Evolutionary conservation across 140 eudicot genomes (phyloP), one percentile per base, ranked within the genome.

Genomic region (Cichorium intybus): DNA sequence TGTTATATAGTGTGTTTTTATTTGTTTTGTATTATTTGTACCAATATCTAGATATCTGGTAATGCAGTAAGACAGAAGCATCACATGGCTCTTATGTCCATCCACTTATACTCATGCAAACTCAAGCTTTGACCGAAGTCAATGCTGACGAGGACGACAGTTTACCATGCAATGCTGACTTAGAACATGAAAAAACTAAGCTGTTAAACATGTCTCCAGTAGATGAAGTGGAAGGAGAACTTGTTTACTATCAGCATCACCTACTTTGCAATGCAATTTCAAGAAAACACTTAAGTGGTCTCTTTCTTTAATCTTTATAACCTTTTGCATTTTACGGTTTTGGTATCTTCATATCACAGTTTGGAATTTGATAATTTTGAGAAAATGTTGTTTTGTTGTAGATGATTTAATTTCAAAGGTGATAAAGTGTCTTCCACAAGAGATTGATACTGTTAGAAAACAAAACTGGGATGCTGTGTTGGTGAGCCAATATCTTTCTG

Each of bases 141-240:
- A 72, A 64, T 60, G 56, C 59, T 50, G 56, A 29, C 4, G 82
- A 73, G 60, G 68, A 64, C 56, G 76, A 78, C 49, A 83, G 78
- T 45, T 81, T 12, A 43, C 49, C 16, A 15, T 14, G 83, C 57
- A 27, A 6, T 27, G 4, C 5, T 43, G 79, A 81, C 57, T 46
- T 77, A 76, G 84, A n/a, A n/a, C n/a, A n/a, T n/a, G n/a, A 47
- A 24, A 79, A 76, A 59, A 83, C 84, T 51, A 58, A 79, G 65
- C 73, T 84, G 22, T 62, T 81, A 24, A 81, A 82, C 33, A 70
- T 78, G 60, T 80, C 85, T 55, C 97, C 99, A 2, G 70, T 35
- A 20, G 94, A 86, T 84, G 99, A 94, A 79, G 91, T 94, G 74
- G 99, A 84, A 77, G 99, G 99, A 64, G 97, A 89, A 74, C 86